Conservation (phyloP, 169 alveolate genomes). For the Cryptosporidium bovis region DNA sequence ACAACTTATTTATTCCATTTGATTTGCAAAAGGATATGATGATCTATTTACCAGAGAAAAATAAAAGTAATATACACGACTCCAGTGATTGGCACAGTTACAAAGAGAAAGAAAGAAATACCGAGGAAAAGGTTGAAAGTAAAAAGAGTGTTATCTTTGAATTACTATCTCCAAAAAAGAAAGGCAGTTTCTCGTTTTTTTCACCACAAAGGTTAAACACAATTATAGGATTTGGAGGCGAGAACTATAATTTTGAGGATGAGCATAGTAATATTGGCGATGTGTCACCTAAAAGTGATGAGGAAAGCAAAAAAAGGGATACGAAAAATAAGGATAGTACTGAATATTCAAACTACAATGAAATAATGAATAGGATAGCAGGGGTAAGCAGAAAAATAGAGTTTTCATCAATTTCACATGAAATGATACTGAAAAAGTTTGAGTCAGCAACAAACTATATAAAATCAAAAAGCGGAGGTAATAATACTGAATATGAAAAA, state of each 20-base stretch:
- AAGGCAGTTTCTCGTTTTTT: neutral
- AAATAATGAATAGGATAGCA: slow-evolving; percentile 12
- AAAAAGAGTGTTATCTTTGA: neutral
- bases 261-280: neutral
- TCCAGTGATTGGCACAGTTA: neutral
- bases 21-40: slow-evolving; percentile 22
- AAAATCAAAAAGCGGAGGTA: neutral
- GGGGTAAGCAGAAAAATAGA: slow-evolving; percentile 19
- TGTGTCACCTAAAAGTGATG: neutral
- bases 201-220: neutral
- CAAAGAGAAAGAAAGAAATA: neutral
- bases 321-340: neutral
- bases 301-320: neutral
- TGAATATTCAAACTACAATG: neutral
- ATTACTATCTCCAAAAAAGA: neutral
- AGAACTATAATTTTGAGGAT: neutral
- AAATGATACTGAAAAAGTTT: slow-evolving; percentile 6
- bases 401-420: slow-evolving; percentile 11
- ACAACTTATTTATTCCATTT: slow-evolving; percentile 26
- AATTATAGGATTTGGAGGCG: neutral
- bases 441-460: neutral
- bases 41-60: slow-evolving; percentile 3
- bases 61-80: neutral
- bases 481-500: neutral
- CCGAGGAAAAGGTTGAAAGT: neutral